Evolutionary conservation across 129 eudicot genomes (phyloP).

Genomic region (Mikania micrantha): DNA sequence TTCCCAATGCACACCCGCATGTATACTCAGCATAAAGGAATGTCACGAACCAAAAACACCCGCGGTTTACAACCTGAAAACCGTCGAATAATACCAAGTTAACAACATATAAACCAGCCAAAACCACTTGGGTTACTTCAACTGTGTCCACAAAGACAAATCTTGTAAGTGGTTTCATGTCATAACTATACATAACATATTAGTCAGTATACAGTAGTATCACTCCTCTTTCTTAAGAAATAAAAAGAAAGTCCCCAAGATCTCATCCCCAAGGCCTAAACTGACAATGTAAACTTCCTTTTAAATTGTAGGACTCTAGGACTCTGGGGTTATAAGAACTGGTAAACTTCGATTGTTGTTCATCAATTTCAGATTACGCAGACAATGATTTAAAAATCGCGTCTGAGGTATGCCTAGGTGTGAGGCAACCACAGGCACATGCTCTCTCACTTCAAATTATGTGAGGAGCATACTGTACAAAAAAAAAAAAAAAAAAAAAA

Average conservation of each 20-base stretch:
- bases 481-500: no score
- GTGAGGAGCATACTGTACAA: no score
- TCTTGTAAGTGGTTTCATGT: background rate
- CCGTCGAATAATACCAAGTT: background rate
- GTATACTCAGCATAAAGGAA: slow-evolving; percentile 4
- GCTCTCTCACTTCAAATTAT: no score
- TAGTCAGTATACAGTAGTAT: background rate
- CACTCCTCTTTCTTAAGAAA: background rate
- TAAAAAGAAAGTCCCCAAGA: background rate
- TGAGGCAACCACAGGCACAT: no score
- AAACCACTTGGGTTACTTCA: background rate
- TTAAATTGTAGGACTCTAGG: background rate
- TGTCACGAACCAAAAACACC: background rate
- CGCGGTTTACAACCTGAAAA: background rate
- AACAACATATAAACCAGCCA: background rate
- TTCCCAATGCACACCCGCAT: slow-evolving; percentile 16
- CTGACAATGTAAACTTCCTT: background rate
- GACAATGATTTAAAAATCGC: no score
- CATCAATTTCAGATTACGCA: background rate
- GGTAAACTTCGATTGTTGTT: background rate
- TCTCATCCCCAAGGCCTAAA: background rate
- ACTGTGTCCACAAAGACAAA: background rate
- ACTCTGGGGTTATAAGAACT: background rate
- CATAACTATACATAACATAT: background rate
- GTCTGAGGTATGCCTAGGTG: no score